These are phyloP conservation scores for Fraxinus dipetala DNA, from an alignment of 305 asterid genomes.

Conservation along the genomic window DNA sequence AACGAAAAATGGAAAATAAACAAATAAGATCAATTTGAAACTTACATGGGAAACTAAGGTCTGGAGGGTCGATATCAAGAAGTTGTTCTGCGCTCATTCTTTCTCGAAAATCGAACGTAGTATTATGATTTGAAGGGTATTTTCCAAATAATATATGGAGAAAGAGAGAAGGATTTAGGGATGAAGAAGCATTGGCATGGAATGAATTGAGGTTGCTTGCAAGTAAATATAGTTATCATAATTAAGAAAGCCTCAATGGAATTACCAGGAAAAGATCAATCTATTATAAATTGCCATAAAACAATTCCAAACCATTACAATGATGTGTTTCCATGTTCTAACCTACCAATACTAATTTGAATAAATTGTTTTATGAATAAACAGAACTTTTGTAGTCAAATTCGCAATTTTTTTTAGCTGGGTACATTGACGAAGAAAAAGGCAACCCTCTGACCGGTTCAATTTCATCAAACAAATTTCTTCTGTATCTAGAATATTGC, in stretches of 20 bases:
- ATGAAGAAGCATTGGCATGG: not conserved
- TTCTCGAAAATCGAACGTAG: not conserved
- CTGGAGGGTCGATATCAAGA: slow-evolving; percentile 22
- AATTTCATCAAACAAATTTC: not conserved
- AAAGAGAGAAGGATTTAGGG: not conserved
- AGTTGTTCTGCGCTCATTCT: slow-evolving; percentile 14
- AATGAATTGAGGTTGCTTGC: not conserved
- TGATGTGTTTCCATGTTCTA: not conserved
- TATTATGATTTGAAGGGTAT: not conserved
- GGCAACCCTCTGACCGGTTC: not conserved
- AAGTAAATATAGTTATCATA: not conserved
- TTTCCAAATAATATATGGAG: not conserved
- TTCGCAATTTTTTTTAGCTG: not conserved
- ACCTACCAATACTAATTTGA: not conserved
- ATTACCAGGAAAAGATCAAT: not conserved
- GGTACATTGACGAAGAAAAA: not conserved
- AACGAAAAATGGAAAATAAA: not conserved
- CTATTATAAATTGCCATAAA: not conserved
- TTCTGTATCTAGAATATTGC: not conserved
- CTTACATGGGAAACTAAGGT: slow-evolving; percentile 23
- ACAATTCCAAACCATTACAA: not conserved
- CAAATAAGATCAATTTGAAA: not conserved
- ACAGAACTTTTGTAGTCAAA: not conserved
- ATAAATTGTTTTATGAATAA: not conserved
- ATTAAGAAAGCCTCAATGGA: not conserved